Base-by-base conservation (phyloP, 1,139 yeast species). In the Saccharomyces uvarum region DNA sequence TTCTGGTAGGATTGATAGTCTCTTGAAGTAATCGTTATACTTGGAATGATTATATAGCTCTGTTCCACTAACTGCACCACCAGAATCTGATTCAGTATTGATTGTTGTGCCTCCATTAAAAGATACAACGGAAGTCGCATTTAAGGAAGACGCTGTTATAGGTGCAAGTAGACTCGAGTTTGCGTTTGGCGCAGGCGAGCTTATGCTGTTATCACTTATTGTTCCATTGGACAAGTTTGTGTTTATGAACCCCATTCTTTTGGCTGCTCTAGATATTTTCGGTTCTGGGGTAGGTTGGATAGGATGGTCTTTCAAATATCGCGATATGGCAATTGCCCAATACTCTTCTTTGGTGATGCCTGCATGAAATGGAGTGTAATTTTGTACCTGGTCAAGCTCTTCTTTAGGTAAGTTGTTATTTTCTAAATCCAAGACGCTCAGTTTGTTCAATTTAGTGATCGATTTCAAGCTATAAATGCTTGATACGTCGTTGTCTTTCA, bases 1-100 rank as follows among this genome's bases (percentile, higher is more conserved):
- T 61, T 84, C 93, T 28, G 84, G 86, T 33, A 86, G 69, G 0
- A 87, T 83, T 1, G 93, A 84, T 51, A 86, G 70, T 56, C 95
- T 75, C 60, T 86, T 76, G 66, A 86, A 85, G 65, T 85, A 86
- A 41, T 88, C 90, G 13, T 83, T 83, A 53, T 82, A 79, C 66
- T 78, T 78, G 56, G 69, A 61, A 50, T 67, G 69, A 33, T 63
- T 63, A 57, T 65, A 65, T 14, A 63, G 58, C 47, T 68, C 69
- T 11, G 28, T 47, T 14, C 47, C 51, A 26, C 31, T 48, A 57
- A 49, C 28, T 31, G 28, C 49, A 3, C 32, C 50, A 5, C 24
- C 24, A 31, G 33, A 14, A 31, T 31, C 33, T 1, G 33, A 3
- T 31, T 31, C 33, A 4, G 41, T 48, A 33, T 24, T 24, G n/a